Percentiles rank a stretch among this genome's conserved stretches.
Conservation (phyloP, 1,139 yeast genomes). For the Saccharomyces hybrid region DNA sequence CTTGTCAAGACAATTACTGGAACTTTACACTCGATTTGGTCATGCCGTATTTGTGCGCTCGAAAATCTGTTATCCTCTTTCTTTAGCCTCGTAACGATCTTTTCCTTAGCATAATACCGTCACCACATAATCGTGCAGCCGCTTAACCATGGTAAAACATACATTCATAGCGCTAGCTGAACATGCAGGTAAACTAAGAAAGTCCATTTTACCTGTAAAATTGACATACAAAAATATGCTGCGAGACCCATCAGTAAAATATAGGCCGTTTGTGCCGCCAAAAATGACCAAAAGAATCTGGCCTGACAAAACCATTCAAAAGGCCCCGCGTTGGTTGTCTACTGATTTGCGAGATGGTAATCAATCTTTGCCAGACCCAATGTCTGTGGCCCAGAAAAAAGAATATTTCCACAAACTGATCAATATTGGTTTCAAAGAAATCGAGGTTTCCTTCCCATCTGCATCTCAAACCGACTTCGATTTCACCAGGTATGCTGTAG, state of each 20-base stretch:
- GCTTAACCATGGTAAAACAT: background rate
- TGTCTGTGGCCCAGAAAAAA: conserved; percentile 85
- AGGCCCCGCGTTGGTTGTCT: conserved; percentile 93
- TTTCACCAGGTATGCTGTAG: conserved; percentile 88
- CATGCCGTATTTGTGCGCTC: too few relatives aligned
- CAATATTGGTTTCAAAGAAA: conserved; percentile 90
- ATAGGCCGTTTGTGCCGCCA: conserved; percentile 55
- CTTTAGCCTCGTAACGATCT: background rate
- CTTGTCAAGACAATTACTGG: background rate
- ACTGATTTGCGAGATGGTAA: conserved; percentile 96
- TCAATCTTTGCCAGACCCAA: conserved; percentile 95
- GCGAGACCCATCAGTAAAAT: conserved; percentile 72
- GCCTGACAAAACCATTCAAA: conserved; percentile 70
- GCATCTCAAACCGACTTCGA: conserved; percentile 96
- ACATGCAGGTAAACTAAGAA: background rate
- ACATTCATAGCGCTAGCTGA: background rate
- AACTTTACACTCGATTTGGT: too few relatives aligned
- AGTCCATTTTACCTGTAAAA: conserved; percentile 24
- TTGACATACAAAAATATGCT: conserved; percentile 42
- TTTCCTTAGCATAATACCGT: background rate
- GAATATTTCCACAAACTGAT: conserved; percentile 77
- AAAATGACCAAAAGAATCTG: conserved; percentile 72
- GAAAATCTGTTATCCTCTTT: background rate
- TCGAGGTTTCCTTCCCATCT: conserved; percentile 93
- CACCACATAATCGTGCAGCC: background rate